These are phyloP conservation scores for Calonectria fujianensis DNA, from an alignment of 2,329 filamentous ascomycete genomes.

Conservation along the genomic window DNA sequence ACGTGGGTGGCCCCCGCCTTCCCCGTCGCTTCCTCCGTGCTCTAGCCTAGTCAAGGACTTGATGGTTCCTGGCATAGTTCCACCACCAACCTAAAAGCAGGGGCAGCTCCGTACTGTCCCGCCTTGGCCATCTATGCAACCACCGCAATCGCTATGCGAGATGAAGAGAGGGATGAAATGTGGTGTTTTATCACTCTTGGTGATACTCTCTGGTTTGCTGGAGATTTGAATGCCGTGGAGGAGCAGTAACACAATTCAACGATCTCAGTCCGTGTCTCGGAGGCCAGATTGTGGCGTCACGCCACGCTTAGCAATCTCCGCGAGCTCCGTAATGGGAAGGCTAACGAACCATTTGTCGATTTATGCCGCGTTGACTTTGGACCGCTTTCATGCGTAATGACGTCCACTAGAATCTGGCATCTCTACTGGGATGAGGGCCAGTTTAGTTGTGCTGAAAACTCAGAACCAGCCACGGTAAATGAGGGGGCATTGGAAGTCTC, in stretches of 20 bases:
- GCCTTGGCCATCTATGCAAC: neutral
- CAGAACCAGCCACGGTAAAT: neutral
- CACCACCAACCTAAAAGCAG: neutral
- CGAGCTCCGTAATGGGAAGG: neutral
- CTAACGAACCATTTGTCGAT: neutral
- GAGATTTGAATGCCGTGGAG: neutral
- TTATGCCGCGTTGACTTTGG: neutral
- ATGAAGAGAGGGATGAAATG: neutral
- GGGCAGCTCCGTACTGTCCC: neutral
- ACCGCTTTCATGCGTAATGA: neutral
- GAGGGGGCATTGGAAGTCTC: neutral
- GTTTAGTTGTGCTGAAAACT: neutral
- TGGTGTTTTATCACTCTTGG: rapidly evolving
- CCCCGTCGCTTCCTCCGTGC: neutral
- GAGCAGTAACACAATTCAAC: neutral
- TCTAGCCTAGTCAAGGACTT: neutral
- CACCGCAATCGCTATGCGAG: neutral
- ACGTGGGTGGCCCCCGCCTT: neutral
- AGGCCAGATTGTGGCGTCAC: neutral
- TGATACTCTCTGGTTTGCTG: neutral
- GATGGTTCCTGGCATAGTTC: neutral
- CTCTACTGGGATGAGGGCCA: neutral
- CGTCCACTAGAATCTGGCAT: neutral
- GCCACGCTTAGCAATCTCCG: neutral
- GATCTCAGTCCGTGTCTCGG: neutral